Percentiles rank a stretch among this genome's conserved stretches.
These are phyloP conservation scores for Pugionium cornutum DNA, from an alignment of 345 rosid genomes.

Conservation along the genomic window DNA sequence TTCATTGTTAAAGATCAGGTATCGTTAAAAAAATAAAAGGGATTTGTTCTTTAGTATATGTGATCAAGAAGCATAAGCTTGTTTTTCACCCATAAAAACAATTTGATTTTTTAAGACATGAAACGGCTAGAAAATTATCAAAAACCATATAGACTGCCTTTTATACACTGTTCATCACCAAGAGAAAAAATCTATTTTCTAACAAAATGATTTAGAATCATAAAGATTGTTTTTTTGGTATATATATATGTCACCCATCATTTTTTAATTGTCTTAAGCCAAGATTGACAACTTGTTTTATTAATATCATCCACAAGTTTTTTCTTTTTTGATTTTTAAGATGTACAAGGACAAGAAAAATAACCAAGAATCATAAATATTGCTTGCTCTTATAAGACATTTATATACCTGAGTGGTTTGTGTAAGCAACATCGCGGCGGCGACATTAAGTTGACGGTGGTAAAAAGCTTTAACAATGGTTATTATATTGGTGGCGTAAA, in stretches of 20 bases:
- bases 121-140: too few relatives aligned
- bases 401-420: conserved; percentile 69
- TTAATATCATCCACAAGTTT: too few relatives aligned
- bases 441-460: conserved; percentile 37
- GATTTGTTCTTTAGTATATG: background rate
- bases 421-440: conserved; percentile 49
- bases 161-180: background rate
- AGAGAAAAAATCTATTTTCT: background rate
- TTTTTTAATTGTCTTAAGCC: too few relatives aligned
- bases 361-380: background rate
- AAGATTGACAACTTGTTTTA: too few relatives aligned
- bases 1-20: conserved; percentile 14
- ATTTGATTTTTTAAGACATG: too few relatives aligned
- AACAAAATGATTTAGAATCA: conserved; percentile 9
- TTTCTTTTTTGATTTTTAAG: too few relatives aligned
- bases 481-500: conserved; percentile 47
- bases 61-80: too few relatives aligned
- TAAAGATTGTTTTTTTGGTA: background rate
- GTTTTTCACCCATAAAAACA: too few relatives aligned
- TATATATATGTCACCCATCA: background rate
- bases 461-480: conserved; percentile 55
- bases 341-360: background rate
- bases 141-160: background rate
- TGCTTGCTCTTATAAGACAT: background rate
- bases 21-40: background rate